Evolutionary conservation across 768 basidiomycete genomes (phyloP).

Genomic region (Harrya chromipes): DNA sequence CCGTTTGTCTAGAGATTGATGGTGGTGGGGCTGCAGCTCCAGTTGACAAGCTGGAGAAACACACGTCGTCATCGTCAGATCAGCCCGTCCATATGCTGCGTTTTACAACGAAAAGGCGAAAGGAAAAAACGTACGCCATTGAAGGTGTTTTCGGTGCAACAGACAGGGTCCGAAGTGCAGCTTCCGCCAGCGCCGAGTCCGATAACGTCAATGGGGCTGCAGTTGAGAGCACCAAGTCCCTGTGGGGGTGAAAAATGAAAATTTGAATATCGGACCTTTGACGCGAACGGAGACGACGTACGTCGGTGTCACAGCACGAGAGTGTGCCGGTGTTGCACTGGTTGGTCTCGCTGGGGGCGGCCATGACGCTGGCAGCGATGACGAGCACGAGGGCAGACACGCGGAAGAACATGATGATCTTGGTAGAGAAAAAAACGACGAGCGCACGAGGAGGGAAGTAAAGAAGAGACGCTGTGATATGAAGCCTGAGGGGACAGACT

Average conservation of each 20-base stretch:
- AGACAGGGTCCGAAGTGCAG: conserved; percentile 5
- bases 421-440: neutral
- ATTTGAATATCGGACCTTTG: too few species aligned
- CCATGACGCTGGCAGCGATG: conserved; percentile 7
- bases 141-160: conserved; percentile 2
- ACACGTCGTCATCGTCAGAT: neutral
- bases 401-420: conserved; percentile 13
- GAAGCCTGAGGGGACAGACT: neutral
- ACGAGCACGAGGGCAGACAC: conserved; percentile 11
- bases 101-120: neutral
- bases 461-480: neutral
- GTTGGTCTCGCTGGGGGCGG: neutral
- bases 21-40: too few species aligned
- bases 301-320: conserved; percentile 9
- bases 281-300: neutral
- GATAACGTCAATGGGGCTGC: neutral
- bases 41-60: neutral
- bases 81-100: too few species aligned
- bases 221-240: neutral
- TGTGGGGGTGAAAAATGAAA: too few species aligned
- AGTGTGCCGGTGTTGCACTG: conserved; percentile 8
- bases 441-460: neutral
- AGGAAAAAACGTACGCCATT: neutral
- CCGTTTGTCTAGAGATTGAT: neutral
- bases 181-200: neutral